These are phyloP conservation scores for Aspergillus pseudonomiae DNA, from an alignment of 2,329 filamentous ascomycete genomes.

Conservation along the genomic window DNA sequence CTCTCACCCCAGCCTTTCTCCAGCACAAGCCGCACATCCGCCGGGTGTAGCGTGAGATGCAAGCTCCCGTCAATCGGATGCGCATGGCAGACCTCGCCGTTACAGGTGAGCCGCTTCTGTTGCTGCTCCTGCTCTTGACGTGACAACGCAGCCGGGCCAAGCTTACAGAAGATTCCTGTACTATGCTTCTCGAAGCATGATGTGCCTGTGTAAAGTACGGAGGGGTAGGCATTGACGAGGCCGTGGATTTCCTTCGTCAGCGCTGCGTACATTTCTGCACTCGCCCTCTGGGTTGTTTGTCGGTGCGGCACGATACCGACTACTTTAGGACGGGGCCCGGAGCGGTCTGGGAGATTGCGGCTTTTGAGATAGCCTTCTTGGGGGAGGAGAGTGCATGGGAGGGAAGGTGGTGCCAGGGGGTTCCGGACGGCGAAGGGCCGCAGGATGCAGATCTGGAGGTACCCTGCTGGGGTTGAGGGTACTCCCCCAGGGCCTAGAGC, in stretches of 20 bases:
- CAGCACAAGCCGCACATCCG: constrained; percentile 72
- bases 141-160: constrained; percentile 31
- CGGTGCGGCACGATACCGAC: constrained; percentile 80
- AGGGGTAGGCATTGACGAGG: constrained; percentile 53
- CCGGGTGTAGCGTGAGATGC: constrained; percentile 79
- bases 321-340: constrained; percentile 66
- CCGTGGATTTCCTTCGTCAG: constrained; percentile 58
- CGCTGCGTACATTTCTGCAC: constrained; percentile 55
- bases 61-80: constrained; percentile 76
- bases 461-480: constrained; percentile 72
- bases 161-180: constrained; percentile 68
- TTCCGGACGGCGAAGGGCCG: constrained; percentile 72
- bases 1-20: constrained; percentile 78
- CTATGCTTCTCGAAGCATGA: constrained; percentile 84
- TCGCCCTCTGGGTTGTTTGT: constrained; percentile 70
- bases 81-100: constrained; percentile 81
- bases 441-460: constrained; percentile 72
- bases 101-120: constrained; percentile 35
- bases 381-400: constrained; percentile 57
- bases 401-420: constrained; percentile 63
- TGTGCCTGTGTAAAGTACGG: constrained; percentile 62
- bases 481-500: constrained; percentile 79
- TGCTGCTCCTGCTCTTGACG: constrained; percentile 5
- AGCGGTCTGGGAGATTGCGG: constrained; percentile 59
- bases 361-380: constrained; percentile 61